phyloP scores from a whole-genome alignment of 1,139 yeast genomes.

The Candida pseudocylindracea region DNA sequence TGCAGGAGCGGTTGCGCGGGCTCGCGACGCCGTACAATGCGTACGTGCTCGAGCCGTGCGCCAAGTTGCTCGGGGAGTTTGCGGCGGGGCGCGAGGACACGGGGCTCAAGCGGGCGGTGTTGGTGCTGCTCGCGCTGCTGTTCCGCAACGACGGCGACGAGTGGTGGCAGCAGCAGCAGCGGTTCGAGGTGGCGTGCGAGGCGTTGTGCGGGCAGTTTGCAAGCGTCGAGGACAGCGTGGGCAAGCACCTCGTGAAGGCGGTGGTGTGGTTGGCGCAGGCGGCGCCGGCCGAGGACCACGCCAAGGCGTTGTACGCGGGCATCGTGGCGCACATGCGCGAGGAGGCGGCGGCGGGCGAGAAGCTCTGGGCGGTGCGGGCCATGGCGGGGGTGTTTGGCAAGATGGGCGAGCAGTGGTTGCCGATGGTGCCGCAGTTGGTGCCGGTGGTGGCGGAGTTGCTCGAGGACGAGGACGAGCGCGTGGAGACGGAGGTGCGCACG shows the following conservation, averaged over 20 bases:
- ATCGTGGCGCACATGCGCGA: constrained; percentile 16
- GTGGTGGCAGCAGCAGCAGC: constrained; percentile 76
- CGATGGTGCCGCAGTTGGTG: constrained; percentile 78
- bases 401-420: constrained; percentile 89
- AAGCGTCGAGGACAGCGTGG: constrained; percentile 45
- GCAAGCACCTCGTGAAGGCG: constrained; percentile 62
- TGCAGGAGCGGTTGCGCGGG: constrained; percentile 68
- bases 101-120: constrained; percentile 46
- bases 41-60: constrained; percentile 57
- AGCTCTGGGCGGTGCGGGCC: constrained; percentile 67
- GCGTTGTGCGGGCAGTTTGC: constrained; percentile 45
- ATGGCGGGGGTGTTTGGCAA: constrained; percentile 70
- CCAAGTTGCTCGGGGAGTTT: constrained; percentile 26
- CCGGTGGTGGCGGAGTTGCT: constrained; percentile 89
- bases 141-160: constrained; percentile 84
- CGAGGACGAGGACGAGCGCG: constrained; percentile 89
- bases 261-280: constrained; percentile 53
- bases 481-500: constrained; percentile 76
- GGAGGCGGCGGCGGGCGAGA: constrained; percentile 15
- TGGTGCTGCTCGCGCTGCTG: constrained; percentile 53
- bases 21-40: constrained; percentile 79
- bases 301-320: constrained; percentile 20
- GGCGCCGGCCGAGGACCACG: constrained; percentile 70
- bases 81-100: constrained; percentile 15
- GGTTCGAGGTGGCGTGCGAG: constrained; percentile 50